Evolutionary conservation across 331 rosid genomes (phyloP), one percentile per base, ranked within the genome.

Genomic region (Malus hybrid): DNA sequence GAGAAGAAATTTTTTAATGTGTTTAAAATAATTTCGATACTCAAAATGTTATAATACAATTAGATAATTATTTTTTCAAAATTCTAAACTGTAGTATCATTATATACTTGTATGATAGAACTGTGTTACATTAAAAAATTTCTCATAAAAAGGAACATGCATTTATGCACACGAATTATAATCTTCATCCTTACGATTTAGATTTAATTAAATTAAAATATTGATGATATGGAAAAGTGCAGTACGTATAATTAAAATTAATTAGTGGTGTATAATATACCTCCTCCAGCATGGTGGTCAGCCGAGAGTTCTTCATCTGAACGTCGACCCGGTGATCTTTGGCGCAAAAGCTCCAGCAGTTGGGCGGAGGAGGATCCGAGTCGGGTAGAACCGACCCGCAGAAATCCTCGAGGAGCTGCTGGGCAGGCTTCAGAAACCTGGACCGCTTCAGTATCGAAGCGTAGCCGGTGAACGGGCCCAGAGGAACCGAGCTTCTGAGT

Each of bases 401-500:
- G 31, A 65, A 73, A 16, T 79, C 78, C 7, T 79, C 70, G 0
- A 79, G 82, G 19, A 79, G 78, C 44, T 79, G 82, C 69, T 79
- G 82, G 3, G 82, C 82, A 44, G 82, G 82, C 48, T 73, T 79
- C 5, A 79, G 78, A 48, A 66, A 79, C 68, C 78, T 66, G 34
- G 82, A 79, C 6, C 74, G 68, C 32, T 57, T 73, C 78, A 78
- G 61, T 31, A 78, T 65, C 7, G 68, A 71, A 54, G 82, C 78
- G 82, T 78, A 72, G 18, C 82, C 82, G 7, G 82, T 78, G 78
- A 78, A 78, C 6, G 78, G 82, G 14, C 78, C 82, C 20, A 78
- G 66, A 10, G 82, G 82, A 55, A 72, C 82, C 13, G 68, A 66
- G 67, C 77, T 72, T 65, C 77, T 34, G 13, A 78, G 24, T 10